Base-by-base conservation (phyloP, 805 yeast genomes). In the Teunomyces lycoperdinae region DNA sequence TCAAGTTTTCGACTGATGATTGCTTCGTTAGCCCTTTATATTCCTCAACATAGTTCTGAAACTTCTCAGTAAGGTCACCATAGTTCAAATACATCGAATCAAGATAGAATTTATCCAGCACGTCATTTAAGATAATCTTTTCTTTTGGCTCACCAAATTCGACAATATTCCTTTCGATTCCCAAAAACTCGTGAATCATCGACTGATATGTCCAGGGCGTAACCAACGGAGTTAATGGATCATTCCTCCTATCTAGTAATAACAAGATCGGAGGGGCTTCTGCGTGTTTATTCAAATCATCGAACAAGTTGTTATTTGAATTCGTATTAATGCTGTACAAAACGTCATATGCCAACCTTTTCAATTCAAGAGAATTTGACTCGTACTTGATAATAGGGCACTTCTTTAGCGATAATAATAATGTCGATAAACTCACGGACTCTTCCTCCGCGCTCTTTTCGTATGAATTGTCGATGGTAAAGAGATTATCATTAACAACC, bases 151-250 rank as follows among this genome's bases (percentile, higher is more conserved):
- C 76, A 1, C 66, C 58, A 14, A 45, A 42, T 55, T 82, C 85
- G 3, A 89, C 96, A 2, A 91, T 79, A 57, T 94, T 92, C 60
- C 89, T 85, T 30, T 75, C 70, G 49, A 94, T 87, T 2, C 92
- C 96, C 28, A 94, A 71, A 17, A 90, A 77, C 63, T 95, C 98
- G 63, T 92, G 96, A 13, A 94, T 89, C 98, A 94, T 92, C 2
- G 97, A 87, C 62, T 92, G 98, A 67, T 89, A 94, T 1, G 99
- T 91, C 99, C 99, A 94, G 2, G 98, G 99, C 34, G 85, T 81
- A 43, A 94, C 69, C 28, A 94, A 74, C 1, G 99, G 97, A 0
- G 99, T 92, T 10, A 92, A 74, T 2, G 99, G 97, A 66, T 94
- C 99, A 59, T 81, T 86, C 49, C 83, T 80, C 45, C 99, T 76